phyloP scores from a whole-genome alignment of 306 rosid species.

The Castanea mollissima region DNA sequence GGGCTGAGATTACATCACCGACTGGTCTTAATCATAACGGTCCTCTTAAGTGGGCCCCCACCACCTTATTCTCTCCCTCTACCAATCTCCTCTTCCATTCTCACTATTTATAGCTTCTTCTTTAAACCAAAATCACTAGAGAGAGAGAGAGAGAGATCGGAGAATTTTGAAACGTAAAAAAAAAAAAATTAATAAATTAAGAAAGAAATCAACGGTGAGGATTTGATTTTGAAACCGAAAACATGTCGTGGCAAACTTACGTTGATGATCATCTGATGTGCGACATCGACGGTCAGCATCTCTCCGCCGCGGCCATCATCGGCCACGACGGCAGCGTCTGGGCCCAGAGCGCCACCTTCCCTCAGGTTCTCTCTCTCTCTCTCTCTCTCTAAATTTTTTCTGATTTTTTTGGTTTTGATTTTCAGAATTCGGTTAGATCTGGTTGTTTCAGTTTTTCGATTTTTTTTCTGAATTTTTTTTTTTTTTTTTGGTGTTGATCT shows the following conservation, averaged over 20 bases:
- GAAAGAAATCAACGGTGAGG: not conserved
- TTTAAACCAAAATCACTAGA: not conserved
- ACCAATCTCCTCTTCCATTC: not conserved
- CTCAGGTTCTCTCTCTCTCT: slow-evolving; percentile 33
- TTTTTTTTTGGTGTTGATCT: not conserved
- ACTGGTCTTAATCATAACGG: slow-evolving; percentile 9
- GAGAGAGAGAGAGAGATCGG: no score
- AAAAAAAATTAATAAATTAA: not conserved
- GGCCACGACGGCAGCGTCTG: slow-evolving; percentile 57
- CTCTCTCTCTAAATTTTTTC: not conserved
- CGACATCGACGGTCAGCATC: slow-evolving; percentile 52
- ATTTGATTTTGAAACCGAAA: not conserved
- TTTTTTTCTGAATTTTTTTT: not conserved
- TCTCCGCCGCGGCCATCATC: slow-evolving; percentile 50
- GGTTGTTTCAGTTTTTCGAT: not conserved
- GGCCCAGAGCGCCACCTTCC: slow-evolving; percentile 57
- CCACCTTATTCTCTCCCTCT: not conserved
- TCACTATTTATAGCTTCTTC: slow-evolving; percentile 7
- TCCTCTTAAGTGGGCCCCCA: slow-evolving; percentile 2
- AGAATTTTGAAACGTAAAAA: no score
- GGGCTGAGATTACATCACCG: slow-evolving; percentile 1
- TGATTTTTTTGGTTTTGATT: not conserved
- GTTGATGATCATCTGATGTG: slow-evolving; percentile 62
- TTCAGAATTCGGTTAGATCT: not conserved
- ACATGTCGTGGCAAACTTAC: slow-evolving; percentile 67